phyloP scores from a whole-genome alignment of 192 early-diverging fungal genomes.

The Coemansia biformis region DNA sequence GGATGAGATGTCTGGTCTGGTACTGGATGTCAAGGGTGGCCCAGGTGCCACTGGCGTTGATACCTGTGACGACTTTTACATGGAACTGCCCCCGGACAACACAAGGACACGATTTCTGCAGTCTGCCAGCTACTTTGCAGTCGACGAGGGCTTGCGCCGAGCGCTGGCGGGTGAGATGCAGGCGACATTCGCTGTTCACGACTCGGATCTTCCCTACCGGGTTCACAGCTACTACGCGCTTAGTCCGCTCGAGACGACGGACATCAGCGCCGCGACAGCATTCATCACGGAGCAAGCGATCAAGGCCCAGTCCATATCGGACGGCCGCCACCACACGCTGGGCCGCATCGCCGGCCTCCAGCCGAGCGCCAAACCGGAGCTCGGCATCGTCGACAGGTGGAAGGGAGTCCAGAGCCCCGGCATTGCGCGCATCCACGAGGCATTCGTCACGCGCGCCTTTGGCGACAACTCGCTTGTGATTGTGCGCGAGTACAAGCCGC shows the following conservation, averaged over 20 bases:
- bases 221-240: conserved; percentile 88
- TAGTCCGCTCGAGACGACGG: conserved; percentile 56
- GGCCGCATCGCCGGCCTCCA: conserved; percentile 76
- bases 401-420: conserved; percentile 72
- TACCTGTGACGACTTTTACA: conserved; percentile 23
- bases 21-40: no score
- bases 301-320: conserved; percentile 75
- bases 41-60: no score
- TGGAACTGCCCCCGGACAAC: conserved; percentile 13
- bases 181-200: conserved; percentile 33
- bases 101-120: conserved; percentile 72
- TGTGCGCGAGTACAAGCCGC: conserved; percentile 91
- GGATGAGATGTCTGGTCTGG: no score
- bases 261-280: conserved; percentile 55
- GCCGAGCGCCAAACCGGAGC: conserved; percentile 71
- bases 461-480: conserved; percentile 92
- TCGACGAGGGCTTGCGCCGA: conserved; percentile 78
- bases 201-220: conserved; percentile 66
- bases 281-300: conserved; percentile 71
- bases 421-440: conserved; percentile 84
- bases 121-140: conserved; percentile 76
- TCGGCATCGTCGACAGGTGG: conserved; percentile 84
- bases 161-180: conserved; percentile 59
- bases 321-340: conserved; percentile 81
- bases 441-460: conserved; percentile 93